Conservation (phyloP, 306 rosid species). For the Sicyos edulis region DNA sequence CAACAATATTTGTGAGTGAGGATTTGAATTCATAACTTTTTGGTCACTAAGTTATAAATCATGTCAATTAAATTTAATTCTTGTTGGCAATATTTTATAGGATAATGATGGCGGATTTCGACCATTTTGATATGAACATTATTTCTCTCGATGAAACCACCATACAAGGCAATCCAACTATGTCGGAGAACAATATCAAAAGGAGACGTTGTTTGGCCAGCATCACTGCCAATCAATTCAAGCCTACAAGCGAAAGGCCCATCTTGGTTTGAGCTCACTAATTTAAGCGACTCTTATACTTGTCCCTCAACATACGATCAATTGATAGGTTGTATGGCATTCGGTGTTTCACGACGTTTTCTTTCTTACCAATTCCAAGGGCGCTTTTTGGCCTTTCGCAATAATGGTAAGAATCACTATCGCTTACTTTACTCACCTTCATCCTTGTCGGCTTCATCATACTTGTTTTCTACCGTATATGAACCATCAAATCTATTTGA, state of each 20-base stretch:
- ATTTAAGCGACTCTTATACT: neutral
- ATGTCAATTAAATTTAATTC: no score
- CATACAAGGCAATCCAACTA: neutral
- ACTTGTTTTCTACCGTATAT: conserved; percentile 32
- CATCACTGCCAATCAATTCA: neutral
- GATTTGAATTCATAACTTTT: no score
- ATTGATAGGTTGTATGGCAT: neutral
- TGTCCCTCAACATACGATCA: neutral
- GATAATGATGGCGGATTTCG: no score
- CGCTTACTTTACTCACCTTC: conserved; percentile 13
- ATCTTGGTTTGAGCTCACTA: no score
- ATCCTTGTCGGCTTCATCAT: conserved; percentile 3
- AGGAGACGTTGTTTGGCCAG: neutral
- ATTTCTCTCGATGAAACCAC: no score
- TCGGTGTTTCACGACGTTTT: conserved; percentile 4
- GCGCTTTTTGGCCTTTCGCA: neutral
- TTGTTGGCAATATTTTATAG: no score
- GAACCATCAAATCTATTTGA: conserved; percentile 19
- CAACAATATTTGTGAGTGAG: no score
- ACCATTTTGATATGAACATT: no score
- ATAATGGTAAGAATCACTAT: conserved; percentile 21
- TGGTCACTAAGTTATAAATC: no score
- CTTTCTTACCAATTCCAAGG: neutral
- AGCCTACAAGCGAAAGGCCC: neutral
- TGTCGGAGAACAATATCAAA: neutral